Percentiles rank a stretch among this genome's conserved stretches.
phyloP scores from a whole-genome alignment of 2,329 filamentous ascomycete genomes.

The Alternaria postmessia region DNA sequence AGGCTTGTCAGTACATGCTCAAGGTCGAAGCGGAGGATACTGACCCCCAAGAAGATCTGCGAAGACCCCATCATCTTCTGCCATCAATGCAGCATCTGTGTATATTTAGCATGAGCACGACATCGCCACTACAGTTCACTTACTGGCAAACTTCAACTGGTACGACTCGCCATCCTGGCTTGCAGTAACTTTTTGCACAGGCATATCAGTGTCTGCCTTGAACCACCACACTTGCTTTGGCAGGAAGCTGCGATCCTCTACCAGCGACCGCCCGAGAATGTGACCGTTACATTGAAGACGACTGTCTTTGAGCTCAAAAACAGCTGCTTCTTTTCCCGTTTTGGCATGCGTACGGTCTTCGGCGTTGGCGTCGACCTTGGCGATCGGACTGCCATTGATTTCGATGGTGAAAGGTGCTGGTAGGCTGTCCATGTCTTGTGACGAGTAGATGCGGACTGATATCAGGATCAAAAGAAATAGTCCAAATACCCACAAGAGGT shows the following conservation, averaged over 20 bases:
- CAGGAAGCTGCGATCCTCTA: conserved; percentile 28
- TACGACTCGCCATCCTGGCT: conserved; percentile 24
- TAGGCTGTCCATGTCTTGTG: conserved; percentile 26
- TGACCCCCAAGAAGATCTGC: conserved; percentile 25
- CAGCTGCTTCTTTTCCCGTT: conserved; percentile 26
- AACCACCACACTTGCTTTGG: conserved; percentile 37
- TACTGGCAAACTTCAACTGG: conserved; percentile 27
- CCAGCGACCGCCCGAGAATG: conserved; percentile 24
- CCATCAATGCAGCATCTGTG: conserved; percentile 22
- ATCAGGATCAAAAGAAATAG: conserved; percentile 8
- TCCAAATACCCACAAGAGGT: conserved; percentile 14
- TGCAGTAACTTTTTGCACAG: conserved; percentile 27
- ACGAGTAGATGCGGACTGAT: conserved; percentile 8
- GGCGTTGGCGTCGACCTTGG: conserved; percentile 16
- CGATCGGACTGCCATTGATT: conserved; percentile 30
- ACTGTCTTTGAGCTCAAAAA: conserved; percentile 30
- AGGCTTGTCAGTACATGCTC: not conserved
- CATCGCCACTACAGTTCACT: conserved; percentile 5
- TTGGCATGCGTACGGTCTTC: conserved; percentile 27
- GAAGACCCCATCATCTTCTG: conserved; percentile 16
- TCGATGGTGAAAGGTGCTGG: conserved; percentile 30
- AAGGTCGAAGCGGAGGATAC: not conserved
- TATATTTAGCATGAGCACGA: not conserved
- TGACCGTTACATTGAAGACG: conserved; percentile 27
- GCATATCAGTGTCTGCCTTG: conserved; percentile 23